These are phyloP conservation scores for Saksenaea oblongispora DNA, from an alignment of 371 early-diverging fungal genomes.

Conservation along the genomic window DNA sequence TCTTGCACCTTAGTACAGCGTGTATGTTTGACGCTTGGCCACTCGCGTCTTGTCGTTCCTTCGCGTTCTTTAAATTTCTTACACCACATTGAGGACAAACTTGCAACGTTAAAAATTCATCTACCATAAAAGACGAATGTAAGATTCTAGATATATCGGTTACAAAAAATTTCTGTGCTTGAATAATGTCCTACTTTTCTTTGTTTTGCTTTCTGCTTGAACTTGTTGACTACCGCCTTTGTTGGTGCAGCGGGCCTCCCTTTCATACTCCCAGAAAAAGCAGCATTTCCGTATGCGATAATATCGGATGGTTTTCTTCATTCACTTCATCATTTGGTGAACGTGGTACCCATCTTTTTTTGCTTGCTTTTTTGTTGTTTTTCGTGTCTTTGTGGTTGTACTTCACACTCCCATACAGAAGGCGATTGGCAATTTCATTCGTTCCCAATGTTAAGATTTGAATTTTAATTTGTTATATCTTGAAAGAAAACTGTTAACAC, in stretches of 20 bases:
- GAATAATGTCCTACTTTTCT: neutral
- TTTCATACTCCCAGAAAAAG: neutral
- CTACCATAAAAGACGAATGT: neutral
- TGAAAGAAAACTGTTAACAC: neutral
- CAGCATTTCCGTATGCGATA: neutral
- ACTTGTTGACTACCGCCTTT: neutral
- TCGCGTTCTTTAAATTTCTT: neutral
- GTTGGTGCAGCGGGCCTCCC: neutral
- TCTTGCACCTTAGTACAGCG: neutral
- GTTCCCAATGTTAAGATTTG: slow-evolving; percentile 1
- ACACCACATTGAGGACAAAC: neutral
- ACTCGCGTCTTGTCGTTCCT: too few species aligned
- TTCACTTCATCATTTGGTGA: neutral
- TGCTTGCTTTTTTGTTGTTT: neutral
- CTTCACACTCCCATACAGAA: neutral
- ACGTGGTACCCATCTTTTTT: neutral
- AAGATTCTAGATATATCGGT: neutral
- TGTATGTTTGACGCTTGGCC: neutral
- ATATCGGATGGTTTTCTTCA: neutral
- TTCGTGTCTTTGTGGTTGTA: neutral
- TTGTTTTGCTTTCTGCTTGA: neutral
- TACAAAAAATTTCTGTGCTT: neutral
- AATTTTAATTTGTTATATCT: neutral
- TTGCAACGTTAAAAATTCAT: neutral
- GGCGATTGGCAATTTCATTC: neutral